Base-by-base conservation (phyloP, 2,329 filamentous ascomycete genomes). In the Leptographium flavum region DNA sequence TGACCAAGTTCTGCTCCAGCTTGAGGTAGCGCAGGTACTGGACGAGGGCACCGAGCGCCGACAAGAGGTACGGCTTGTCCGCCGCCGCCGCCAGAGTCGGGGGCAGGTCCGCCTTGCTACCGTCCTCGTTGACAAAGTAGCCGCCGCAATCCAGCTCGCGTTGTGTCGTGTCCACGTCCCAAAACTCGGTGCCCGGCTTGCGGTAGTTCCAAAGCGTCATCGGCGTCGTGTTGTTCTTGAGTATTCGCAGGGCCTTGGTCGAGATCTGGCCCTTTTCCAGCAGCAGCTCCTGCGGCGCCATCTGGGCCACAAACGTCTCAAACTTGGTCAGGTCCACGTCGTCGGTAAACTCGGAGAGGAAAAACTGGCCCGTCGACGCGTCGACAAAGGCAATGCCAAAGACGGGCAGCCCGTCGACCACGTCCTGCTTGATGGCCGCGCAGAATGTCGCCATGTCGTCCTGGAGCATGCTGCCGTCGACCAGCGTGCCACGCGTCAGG, bases 391-490 rank as follows among this genome's bases (percentile, higher is more conserved):
- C 81, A 43, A 98, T 79, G 9, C 92, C 92, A 59, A 98, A 98
- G 0, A 79, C 78, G 5, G 92, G 88, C 25, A 79, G 68, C 44
- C 80, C 83, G 1, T 77, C 67, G 11, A 83, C 68, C 1, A 39
- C 38, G 17, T 76, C 76, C 58, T 90, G 83, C 60, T 98, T 98
- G 64, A 98, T 92, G 2, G 92, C 84, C 44, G 92, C 87, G 59
- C 92, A 98, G 62, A 87, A 96, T 0, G 87, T 94, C 2, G 92
- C 86, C 82, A 94, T 94, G 60, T 98, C 92, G 57, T 94, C 87
- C 60, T 96, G 90, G 35, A 98, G 75, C 92, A 98, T 98, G 53
- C 85, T 81, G 15, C 87, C 88, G 49, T 98, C 92, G 5, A 98
- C 90, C 1, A 98, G 74, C 1, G 92, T 98, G 28, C 92, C 92